These are phyloP conservation scores for Hypocreales sp. DNA, from an alignment of 2,329 filamentous ascomycete genomes.

Conservation along the genomic window DNA sequence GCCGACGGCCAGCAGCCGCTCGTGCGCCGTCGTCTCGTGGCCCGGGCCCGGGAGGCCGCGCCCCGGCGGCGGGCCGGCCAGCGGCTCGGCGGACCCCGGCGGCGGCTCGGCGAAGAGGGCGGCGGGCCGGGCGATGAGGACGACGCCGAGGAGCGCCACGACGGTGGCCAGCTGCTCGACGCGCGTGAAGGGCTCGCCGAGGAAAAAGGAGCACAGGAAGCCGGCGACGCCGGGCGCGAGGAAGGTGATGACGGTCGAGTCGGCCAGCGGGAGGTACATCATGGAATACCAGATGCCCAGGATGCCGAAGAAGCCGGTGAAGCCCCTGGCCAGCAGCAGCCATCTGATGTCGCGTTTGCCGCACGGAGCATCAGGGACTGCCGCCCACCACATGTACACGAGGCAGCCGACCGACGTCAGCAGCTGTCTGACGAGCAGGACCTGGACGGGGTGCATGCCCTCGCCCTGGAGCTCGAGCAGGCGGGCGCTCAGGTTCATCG, in stretches of 20 bases:
- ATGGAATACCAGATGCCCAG: conserved; percentile 56
- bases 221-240: conserved; percentile 65
- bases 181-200: conserved; percentile 63
- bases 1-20: conserved; percentile 54
- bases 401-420: conserved; percentile 54
- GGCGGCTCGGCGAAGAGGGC: conserved; percentile 28
- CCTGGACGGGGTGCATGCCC: conserved; percentile 69
- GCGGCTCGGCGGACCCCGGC: conserved; percentile 3
- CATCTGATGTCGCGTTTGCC: conserved; percentile 50
- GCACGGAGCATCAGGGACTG: conserved; percentile 53
- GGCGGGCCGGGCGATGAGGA: conserved; percentile 65
- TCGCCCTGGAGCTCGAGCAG: conserved; percentile 57
- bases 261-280: conserved; percentile 68
- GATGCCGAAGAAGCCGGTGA: conserved; percentile 62
- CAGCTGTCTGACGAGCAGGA: conserved; percentile 66
- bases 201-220: conserved; percentile 61
- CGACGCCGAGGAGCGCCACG: conserved; percentile 62
- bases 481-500: conserved; percentile 75
- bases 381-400: conserved; percentile 57
- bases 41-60: conserved; percentile 13
- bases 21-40: conserved; percentile 35
- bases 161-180: conserved; percentile 63
- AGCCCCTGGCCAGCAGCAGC: conserved; percentile 52
- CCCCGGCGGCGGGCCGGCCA: conserved; percentile 4
- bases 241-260: conserved; percentile 84